phyloP scores from a whole-genome alignment of 345 rosid species.

The Boechera stricta region DNA sequence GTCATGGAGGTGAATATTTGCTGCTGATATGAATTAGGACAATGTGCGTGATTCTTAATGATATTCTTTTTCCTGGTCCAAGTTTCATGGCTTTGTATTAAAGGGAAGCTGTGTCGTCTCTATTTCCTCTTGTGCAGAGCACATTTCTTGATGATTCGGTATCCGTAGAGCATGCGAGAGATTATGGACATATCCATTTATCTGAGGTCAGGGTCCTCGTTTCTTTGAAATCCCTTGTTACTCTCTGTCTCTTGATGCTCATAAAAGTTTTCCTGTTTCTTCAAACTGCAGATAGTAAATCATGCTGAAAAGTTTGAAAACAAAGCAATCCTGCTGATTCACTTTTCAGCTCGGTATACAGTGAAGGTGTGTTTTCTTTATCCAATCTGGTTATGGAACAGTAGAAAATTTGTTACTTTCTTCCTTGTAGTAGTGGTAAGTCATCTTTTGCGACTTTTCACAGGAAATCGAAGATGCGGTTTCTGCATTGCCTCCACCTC shows the following conservation, averaged over 20 bases:
- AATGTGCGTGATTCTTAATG: slow-evolving; percentile 8
- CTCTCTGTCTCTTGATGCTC: slow-evolving; percentile 9
- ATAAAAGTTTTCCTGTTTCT: slow-evolving; percentile 17
- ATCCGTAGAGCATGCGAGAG: slow-evolving; percentile 83
- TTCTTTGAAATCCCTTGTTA: slow-evolving; percentile 19
- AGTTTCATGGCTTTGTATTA: slow-evolving; percentile 18
- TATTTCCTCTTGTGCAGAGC: slow-evolving; percentile 55
- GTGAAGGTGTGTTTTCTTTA: slow-evolving; percentile 59
- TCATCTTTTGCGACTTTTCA: slow-evolving; percentile 12
- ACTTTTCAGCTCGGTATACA: slow-evolving; percentile 89
- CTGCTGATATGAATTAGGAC: slow-evolving; percentile 23
- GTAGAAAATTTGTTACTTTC: neutral
- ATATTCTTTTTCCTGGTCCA: neutral
- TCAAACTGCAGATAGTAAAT: slow-evolving; percentile 60
- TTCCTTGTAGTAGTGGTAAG: slow-evolving; percentile 1
- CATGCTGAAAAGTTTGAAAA: slow-evolving; percentile 75
- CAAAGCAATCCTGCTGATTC: slow-evolving; percentile 86
- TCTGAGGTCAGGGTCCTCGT: slow-evolving; percentile 61
- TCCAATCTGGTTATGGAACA: neutral
- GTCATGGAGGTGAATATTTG: slow-evolving; percentile 77
- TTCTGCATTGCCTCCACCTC: slow-evolving; percentile 61
- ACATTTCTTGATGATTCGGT: slow-evolving; percentile 76
- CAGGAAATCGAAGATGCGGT: slow-evolving; percentile 84
- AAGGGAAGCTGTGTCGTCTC: slow-evolving; percentile 14
- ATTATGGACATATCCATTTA: slow-evolving; percentile 88